Evolutionary conservation across 495 filamentous ascomycete genomes (phyloP).

Genomic region (Penicillium cosmopolitanum): DNA sequence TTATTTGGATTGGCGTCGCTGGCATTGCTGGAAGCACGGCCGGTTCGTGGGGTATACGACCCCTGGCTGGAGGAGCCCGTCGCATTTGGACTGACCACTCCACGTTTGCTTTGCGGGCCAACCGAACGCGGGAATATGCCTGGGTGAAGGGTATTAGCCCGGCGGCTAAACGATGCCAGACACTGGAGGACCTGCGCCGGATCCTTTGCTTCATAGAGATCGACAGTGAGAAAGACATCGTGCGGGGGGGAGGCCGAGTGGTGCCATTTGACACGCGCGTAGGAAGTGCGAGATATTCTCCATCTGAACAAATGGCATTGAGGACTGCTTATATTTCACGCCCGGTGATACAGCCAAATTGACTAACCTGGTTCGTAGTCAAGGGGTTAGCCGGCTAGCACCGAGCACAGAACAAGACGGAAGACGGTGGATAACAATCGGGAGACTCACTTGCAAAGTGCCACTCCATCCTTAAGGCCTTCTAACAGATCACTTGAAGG

Average conservation of each 20-base stretch:
- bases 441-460: conserved; percentile 80
- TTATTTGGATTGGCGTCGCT: conserved; percentile 63
- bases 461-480: conserved; percentile 83
- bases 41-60: conserved; percentile 38
- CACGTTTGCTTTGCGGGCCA: conserved; percentile 61
- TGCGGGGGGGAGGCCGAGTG: conserved; percentile 85
- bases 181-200: conserved; percentile 96
- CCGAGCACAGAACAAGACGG: not conserved
- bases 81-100: conserved; percentile 67
- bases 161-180: conserved; percentile 85
- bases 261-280: conserved; percentile 78
- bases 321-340: conserved; percentile 76
- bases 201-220: conserved; percentile 95
- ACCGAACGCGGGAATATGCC: conserved; percentile 72
- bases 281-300: conserved; percentile 99
- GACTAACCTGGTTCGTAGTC: conserved; percentile 67
- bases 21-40: conserved; percentile 67
- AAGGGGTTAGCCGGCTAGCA: conserved; percentile 20
- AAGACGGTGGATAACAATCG: not conserved
- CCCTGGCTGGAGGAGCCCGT: conserved; percentile 62
- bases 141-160: conserved; percentile 78
- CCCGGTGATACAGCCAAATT: conserved; percentile 82
- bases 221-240: conserved; percentile 96
- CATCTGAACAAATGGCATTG: conserved; percentile 99
- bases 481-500: conserved; percentile 78